Base-by-base conservation (phyloP, 2,329 filamentous ascomycete genomes). In the Ophiocordyceps robertsii region DNA sequence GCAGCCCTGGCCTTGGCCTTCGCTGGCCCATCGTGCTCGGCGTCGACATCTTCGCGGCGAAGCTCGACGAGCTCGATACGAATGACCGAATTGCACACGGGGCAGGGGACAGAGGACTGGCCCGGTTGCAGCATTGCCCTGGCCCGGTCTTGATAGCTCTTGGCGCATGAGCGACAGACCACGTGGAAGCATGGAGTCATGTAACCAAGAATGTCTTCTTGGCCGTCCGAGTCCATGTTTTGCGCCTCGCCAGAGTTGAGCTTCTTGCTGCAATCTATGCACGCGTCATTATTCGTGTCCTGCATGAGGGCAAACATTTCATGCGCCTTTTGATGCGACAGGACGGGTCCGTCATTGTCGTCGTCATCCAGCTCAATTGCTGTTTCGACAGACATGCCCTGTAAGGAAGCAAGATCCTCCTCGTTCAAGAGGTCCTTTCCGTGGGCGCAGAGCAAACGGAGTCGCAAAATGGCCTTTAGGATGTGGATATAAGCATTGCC, bases 401-500 rank as follows among this genome's bases (percentile, higher is more conserved):
- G 82, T 40, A 90, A 77, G 4, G 83, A 70, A 50, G 82, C 79
- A 38, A 94, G 67, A 53, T 96, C 90, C 17, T 90, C 82, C 31
- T 89, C 79, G 44, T 80, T 85, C 3, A 98, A 72, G 8, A 98
- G 73, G 46, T 96, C 90, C 49, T 83, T 84, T n/a, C 92, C 92
- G 57, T 95, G 90, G 1, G 89, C 92, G 56, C 89, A 95, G 41
- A 96, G 83, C 35, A 94, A 72, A 10, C 92, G 84, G 16, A 98
- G 75, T 29, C 90, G 82, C 50, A 93, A 73, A 55, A 98, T 95
- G 5, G 87, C 85, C 49, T 92, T 89, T 46, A 98, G 65, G 38
- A 98, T 92, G 52, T 95, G 86, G 38, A 92, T 89, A 56, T 95
- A 95, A n/a, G 84, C 83, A 51, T 82, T 86, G 36, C 89, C 90